Evolutionary conservation across 306 rosid species (phyloP), one percentile per base, ranked within the genome.

Genomic region (Notholithocarpus densiflorus): DNA sequence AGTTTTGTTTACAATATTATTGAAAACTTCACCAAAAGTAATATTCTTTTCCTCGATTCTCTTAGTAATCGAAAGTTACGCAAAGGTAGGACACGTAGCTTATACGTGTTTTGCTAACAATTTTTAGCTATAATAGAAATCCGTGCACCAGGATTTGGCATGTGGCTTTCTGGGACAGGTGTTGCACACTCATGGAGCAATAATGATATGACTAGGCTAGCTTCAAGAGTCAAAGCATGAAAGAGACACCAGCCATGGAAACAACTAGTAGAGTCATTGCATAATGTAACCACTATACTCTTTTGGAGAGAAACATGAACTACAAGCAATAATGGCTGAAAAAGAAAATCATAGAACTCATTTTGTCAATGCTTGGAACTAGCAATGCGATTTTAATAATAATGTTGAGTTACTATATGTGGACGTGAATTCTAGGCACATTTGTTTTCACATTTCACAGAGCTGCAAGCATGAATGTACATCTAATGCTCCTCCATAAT

Each of bases 71-170:
- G 48, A 20, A 55, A 54, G 29, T 60, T 65, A 71, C 56, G 71
- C 43, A 27, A 4, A 64, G 19, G 54, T 29, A 55, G 75, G 82
- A 81, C 82, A 70, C 61, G 72, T 72, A 34, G 75, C 72, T 14
- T 73, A 70, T 71, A 76, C 59, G 75, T 83, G 69, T 62, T 77
- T 14, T 17, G 21, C 32, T 65, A 5, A 45, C 71, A 70, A 78
- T 59, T 76, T 81, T 13, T 60, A 5, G 68, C 27, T 40, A 12
- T 70, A 6, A 17, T 43, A 19, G 8, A 18, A 23, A 69, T 55
- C 56, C 15, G 31, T 7, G 62, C 13, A 14, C 56, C 6, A 15
- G 24, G 61, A 57, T 27, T 56, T 27, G 32, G 71, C 32, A 45
- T 32, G 40, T 66, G 80, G 66, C 65, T 12, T 5, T 29, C 55